Conservation (phyloP, 176 grass and related monocot genomes). For the Carex littledalei region DNA sequence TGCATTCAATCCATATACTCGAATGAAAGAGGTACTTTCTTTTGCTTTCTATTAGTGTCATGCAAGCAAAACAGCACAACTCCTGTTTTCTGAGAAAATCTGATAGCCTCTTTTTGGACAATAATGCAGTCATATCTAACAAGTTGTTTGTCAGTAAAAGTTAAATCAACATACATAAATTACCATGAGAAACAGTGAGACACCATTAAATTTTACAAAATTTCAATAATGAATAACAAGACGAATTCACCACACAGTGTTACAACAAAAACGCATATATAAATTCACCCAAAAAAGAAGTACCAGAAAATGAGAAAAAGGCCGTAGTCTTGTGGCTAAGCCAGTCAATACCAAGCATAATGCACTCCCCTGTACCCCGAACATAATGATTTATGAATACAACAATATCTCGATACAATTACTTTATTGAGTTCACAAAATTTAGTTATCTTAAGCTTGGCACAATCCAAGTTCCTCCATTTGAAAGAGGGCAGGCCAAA, state of each 20-base stretch:
- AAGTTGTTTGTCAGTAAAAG: too few relatives aligned
- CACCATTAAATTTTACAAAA: too few relatives aligned
- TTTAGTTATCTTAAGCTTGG: slow-evolving; percentile 17
- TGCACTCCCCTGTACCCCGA: not conserved
- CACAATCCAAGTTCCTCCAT: slow-evolving; percentile 23
- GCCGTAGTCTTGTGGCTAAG: not conserved
- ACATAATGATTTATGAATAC: not conserved
- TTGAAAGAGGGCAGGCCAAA: slow-evolving; percentile 5
- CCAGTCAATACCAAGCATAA: not conserved
- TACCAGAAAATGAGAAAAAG: not conserved
- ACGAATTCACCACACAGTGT: not conserved
- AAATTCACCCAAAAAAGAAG: not conserved
- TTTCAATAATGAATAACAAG: not conserved
- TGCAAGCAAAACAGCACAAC: too few relatives aligned
- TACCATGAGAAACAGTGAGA: too few relatives aligned
- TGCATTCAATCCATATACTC: too few relatives aligned
- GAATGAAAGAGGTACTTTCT: too few relatives aligned
- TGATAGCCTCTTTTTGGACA: too few relatives aligned
- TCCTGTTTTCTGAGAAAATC: too few relatives aligned
- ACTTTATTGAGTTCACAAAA: not conserved
- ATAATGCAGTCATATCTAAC: too few relatives aligned
- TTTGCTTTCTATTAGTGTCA: too few relatives aligned
- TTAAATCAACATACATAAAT: too few relatives aligned
- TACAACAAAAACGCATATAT: not conserved
- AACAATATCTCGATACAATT: not conserved